phyloP scores from a whole-genome alignment of 805 yeast species.

The Yarrowia sp. region DNA sequence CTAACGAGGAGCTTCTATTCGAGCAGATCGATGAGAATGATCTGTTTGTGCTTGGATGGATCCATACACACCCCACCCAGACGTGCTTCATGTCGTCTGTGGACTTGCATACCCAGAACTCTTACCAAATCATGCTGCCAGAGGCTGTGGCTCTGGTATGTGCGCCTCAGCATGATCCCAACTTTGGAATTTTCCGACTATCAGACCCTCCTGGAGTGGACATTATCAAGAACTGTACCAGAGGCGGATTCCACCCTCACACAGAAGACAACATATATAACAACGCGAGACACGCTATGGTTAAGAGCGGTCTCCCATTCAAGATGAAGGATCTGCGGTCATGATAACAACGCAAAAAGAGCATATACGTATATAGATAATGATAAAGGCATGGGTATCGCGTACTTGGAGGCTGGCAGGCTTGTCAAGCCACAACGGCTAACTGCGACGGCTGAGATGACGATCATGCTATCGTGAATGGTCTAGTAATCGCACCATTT shows the following conservation, averaged over 20 bases:
- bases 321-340: constrained; percentile 58
- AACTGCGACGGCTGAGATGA: neutral
- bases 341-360: neutral
- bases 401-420: neutral
- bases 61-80: constrained; percentile 77
- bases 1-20: constrained; percentile 64
- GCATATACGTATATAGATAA: constrained; percentile 7
- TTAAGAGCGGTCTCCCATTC: constrained; percentile 57
- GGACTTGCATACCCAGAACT: constrained; percentile 71
- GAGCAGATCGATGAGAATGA: constrained; percentile 62
- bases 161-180: constrained; percentile 59
- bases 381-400: neutral
- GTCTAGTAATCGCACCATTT: neutral
- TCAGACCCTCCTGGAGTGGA: constrained; percentile 72
- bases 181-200: constrained; percentile 64
- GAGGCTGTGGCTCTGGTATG: constrained; percentile 74
- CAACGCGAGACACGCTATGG: constrained; percentile 62
- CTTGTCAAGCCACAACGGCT: neutral
- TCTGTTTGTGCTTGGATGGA: constrained; percentile 74
- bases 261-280: constrained; percentile 59
- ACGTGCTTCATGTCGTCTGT: constrained; percentile 72
- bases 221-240: constrained; percentile 59
- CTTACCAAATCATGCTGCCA: constrained; percentile 72
- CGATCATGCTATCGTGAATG: neutral
- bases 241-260: constrained; percentile 68